A percentile compares a stretch with the other conserved stretches of the same genome.
These are phyloP conservation scores for Avena eriantha DNA, from an alignment of 176 grass and related monocot species.

Conservation along the genomic window DNA sequence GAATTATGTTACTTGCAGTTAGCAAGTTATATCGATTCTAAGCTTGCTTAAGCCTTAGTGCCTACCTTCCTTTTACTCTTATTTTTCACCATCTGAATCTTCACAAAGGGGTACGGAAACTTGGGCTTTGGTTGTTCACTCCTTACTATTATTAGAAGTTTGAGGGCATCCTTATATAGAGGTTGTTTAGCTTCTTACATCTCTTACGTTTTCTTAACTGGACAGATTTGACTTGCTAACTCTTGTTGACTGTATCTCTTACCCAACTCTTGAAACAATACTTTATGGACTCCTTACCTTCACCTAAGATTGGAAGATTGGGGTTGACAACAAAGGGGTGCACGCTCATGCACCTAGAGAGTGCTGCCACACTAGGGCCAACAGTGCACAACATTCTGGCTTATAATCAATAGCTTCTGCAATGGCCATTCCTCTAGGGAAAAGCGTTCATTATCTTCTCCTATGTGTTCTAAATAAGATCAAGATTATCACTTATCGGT, in stretches of 20 bases:
- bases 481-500: background rate
- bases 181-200: background rate
- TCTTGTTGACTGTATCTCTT: background rate
- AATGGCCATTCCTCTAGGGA: background rate
- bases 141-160: background rate
- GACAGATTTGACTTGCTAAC: background rate
- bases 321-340: background rate
- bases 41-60: constrained; percentile 11
- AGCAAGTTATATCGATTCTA: background rate
- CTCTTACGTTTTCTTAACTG: background rate
- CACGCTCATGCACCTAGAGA: background rate
- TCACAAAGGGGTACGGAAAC: constrained; percentile 4
- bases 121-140: constrained; percentile 1
- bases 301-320: constrained; percentile 6
- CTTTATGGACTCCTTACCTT: background rate
- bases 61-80: constrained; percentile 2
- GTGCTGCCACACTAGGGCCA: background rate
- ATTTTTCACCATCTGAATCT: background rate
- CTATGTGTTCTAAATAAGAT: background rate
- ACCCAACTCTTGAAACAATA: constrained; percentile 1
- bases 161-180: background rate
- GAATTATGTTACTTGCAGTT: background rate
- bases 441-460: background rate
- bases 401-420: background rate
- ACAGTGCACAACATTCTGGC: background rate